Conservation (phyloP, 345 rosid species). For the Angophora floribunda region DNA sequence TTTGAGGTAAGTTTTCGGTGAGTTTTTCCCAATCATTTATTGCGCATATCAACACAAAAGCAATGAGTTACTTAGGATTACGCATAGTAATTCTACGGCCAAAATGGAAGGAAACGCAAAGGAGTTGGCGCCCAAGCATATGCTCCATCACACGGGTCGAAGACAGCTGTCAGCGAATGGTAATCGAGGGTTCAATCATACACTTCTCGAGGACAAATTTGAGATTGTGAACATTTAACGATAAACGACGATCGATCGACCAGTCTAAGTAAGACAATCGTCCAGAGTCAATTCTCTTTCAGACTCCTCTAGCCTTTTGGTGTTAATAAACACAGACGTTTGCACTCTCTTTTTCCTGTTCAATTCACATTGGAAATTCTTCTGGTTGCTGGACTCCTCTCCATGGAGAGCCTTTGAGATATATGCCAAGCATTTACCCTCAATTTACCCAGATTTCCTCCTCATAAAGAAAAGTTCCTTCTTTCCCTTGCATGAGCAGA, state of each 20-base stretch:
- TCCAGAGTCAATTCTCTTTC: background rate
- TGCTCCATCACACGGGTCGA: constrained; percentile 46
- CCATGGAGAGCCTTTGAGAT: background rate
- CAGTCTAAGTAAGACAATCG: background rate
- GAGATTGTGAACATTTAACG: background rate
- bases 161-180: constrained; percentile 11
- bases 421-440: background rate
- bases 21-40: too few relatives aligned
- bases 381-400: background rate
- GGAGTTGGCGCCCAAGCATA: constrained; percentile 21
- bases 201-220: constrained; percentile 45
- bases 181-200: constrained; percentile 41
- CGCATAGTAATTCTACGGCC: too few relatives aligned
- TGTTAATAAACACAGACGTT: background rate
- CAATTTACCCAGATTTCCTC: background rate
- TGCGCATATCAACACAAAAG: too few relatives aligned
- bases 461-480: background rate
- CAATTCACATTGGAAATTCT: background rate
- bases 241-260: background rate
- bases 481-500: background rate
- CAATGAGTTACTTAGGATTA: too few relatives aligned
- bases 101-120: too few relatives aligned
- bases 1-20: too few relatives aligned
- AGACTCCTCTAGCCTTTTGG: background rate
- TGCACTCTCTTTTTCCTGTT: background rate